Percentiles rank a stretch among this genome's conserved stretches.
These are phyloP conservation scores for Hirschfeldia incana DNA, from an alignment of 345 rosid species.

Conservation along the genomic window DNA sequence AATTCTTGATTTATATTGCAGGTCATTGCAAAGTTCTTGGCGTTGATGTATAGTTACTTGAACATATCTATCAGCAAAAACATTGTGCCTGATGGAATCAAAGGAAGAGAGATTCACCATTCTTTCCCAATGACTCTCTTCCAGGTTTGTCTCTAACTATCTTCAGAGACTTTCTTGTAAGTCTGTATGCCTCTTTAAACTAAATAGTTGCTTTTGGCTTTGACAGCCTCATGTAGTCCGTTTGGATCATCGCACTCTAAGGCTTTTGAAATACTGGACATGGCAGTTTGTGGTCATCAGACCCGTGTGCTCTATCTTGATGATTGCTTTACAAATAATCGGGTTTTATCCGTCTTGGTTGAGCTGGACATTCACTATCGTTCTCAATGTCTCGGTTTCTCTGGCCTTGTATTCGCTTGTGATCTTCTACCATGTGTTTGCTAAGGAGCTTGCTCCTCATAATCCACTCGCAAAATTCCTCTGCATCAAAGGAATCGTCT, in stretches of 20 bases:
- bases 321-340: slow-evolving; percentile 68
- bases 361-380: slow-evolving; percentile 92
- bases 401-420: slow-evolving; percentile 89
- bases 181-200: not conserved
- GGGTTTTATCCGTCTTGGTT: slow-evolving; percentile 84
- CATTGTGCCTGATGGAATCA: slow-evolving; percentile 82
- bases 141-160: slow-evolving; percentile 40
- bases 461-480: slow-evolving; percentile 93
- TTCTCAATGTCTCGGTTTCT: slow-evolving; percentile 85
- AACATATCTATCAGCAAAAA: slow-evolving; percentile 83
- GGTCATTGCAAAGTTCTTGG: slow-evolving; percentile 96
- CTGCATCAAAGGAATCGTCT: slow-evolving; percentile 97
- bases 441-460: slow-evolving; percentile 90
- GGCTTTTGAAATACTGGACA: slow-evolving; percentile 86
- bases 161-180: not conserved
- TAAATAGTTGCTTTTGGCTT: not conserved
- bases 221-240: slow-evolving; percentile 49
- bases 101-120: slow-evolving; percentile 92
- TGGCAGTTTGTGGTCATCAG: slow-evolving; percentile 93
- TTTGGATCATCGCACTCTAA: slow-evolving; percentile 67
- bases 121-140: slow-evolving; percentile 95
- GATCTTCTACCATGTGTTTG: slow-evolving; percentile 88
- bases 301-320: slow-evolving; percentile 80
- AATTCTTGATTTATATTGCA: slow-evolving; percentile 18
- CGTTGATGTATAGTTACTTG: slow-evolving; percentile 86